phyloP scores from a whole-genome alignment of 2,329 filamentous ascomycete genomes.

The Calonectria multiphialidica region DNA sequence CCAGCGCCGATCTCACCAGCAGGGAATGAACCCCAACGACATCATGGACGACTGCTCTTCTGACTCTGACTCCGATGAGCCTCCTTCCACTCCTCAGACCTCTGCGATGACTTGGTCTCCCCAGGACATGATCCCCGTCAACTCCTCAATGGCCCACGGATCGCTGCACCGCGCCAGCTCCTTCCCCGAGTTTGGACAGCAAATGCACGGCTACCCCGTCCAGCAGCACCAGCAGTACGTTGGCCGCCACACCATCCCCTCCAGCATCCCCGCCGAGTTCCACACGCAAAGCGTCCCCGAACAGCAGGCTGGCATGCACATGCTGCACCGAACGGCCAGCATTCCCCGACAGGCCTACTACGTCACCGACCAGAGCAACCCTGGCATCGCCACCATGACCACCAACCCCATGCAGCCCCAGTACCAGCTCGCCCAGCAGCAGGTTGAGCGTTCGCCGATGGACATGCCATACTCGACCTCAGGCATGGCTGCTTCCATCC shows the following conservation, averaged over 20 bases:
- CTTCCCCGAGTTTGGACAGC: slow-evolving; percentile 67
- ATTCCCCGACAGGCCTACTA: slow-evolving; percentile 65
- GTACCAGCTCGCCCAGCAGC: slow-evolving; percentile 65
- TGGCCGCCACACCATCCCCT: slow-evolving; percentile 61
- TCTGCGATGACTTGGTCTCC: slow-evolving; percentile 65
- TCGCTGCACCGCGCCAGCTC: slow-evolving; percentile 65
- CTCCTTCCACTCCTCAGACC: slow-evolving; percentile 69
- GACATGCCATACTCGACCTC: slow-evolving; percentile 65
- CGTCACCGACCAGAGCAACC: slow-evolving; percentile 72
- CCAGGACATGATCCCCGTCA: slow-evolving; percentile 54
- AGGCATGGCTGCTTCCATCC: slow-evolving; percentile 62
- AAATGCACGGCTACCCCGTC: slow-evolving; percentile 56
- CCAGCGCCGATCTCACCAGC: slow-evolving; percentile 71
- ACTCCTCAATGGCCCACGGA: slow-evolving; percentile 50
- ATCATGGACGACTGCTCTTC: slow-evolving; percentile 65
- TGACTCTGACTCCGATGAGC: slow-evolving; percentile 69
- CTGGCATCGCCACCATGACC: slow-evolving; percentile 72
- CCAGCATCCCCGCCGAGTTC: slow-evolving; percentile 57
- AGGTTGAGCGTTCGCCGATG: slow-evolving; percentile 58
- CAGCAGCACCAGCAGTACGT: slow-evolving; percentile 54
- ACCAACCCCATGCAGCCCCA: slow-evolving; percentile 61
- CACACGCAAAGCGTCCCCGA: slow-evolving; percentile 57
- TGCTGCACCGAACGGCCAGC: slow-evolving; percentile 62
- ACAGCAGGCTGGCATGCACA: slow-evolving; percentile 58
- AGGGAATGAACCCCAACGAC: slow-evolving; percentile 68